These are phyloP conservation scores for Papiliotrema nemorosa DNA, from an alignment of 1,284 basidiomycete genomes.

Conservation along the genomic window DNA sequence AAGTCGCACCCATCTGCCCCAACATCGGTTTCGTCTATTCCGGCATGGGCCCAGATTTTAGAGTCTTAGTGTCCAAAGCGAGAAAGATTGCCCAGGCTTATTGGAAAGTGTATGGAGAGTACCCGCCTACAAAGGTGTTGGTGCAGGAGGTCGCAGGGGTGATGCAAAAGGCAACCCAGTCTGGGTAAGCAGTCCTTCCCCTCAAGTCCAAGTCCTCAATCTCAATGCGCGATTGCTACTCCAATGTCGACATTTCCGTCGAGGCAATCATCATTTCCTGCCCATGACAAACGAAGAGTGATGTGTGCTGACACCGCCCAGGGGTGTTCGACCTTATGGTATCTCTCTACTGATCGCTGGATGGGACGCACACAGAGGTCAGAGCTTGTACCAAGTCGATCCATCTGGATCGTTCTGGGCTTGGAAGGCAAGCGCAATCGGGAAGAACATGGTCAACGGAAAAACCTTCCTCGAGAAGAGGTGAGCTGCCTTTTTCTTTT, in stretches of 20 bases:
- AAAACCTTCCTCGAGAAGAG: constrained; percentile 99
- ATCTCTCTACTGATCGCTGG: constrained; percentile 95
- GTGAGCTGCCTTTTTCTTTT: constrained; percentile 52
- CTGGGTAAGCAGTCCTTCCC: constrained; percentile 64
- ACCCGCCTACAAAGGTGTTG: constrained; percentile 94
- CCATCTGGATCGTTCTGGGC: constrained; percentile 99
- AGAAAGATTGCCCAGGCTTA: constrained; percentile 97
- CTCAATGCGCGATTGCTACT: background rate
- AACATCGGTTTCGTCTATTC: constrained; percentile 99
- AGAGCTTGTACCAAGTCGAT: constrained; percentile 95
- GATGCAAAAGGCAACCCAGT: constrained; percentile 99
- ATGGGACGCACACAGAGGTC: constrained; percentile 87
- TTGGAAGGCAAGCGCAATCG: constrained; percentile 99
- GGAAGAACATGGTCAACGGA: constrained; percentile 99
- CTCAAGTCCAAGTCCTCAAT: background rate
- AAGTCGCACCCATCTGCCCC: constrained; percentile 93
- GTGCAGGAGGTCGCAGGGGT: constrained; percentile 96
- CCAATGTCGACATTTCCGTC: background rate
- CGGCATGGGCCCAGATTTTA: constrained; percentile 98
- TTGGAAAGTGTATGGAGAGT: constrained; percentile 99
- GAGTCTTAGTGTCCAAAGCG: constrained; percentile 87
- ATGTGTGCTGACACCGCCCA: constrained; percentile 40
- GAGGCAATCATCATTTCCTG: no score
- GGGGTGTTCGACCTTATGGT: constrained; percentile 96
- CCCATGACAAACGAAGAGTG: background rate